phyloP scores from a whole-genome alignment of 805 yeast genomes.

The Jamesozyma jinghongensis region DNA sequence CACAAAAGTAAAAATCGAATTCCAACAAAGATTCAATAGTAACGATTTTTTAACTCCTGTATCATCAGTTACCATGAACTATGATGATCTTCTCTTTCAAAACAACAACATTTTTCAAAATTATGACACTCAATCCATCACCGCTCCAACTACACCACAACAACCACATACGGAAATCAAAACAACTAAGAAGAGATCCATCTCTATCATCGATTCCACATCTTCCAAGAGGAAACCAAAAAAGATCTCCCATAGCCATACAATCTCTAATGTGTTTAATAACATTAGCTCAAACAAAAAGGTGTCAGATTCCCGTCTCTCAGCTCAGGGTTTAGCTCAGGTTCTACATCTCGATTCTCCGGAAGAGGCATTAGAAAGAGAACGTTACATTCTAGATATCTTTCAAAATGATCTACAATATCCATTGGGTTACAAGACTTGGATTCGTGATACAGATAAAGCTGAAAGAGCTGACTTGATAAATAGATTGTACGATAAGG shows the following conservation, averaged over 20 bases:
- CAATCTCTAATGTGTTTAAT: conserved; percentile 3
- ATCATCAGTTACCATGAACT: conserved; percentile 2
- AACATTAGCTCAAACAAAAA: conserved; percentile 10
- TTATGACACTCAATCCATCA: background rate
- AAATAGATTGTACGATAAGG: conserved; percentile 38
- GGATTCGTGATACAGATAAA: conserved; percentile 71
- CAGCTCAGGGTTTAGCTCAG: conserved; percentile 46
- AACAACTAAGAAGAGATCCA: too few species aligned
- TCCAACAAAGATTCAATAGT: background rate
- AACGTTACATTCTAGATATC: conserved; percentile 42
- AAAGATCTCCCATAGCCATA: conserved; percentile 6
- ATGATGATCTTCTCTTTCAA: conserved; percentile 1
- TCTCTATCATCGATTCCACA: too few species aligned
- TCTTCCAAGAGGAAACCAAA: conserved; percentile 1
- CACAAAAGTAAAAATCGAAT: conserved; percentile 2
- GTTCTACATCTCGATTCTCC: conserved; percentile 42
- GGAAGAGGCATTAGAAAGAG: conserved; percentile 48
- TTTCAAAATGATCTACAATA: conserved; percentile 54
- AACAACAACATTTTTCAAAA: background rate
- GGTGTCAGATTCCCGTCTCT: conserved; percentile 45
- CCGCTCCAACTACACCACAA: too few species aligned
- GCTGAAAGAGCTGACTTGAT: conserved; percentile 45
- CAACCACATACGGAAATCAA: too few species aligned
- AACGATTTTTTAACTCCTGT: conserved; percentile 5
- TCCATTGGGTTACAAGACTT: conserved; percentile 66